Base-by-base conservation (phyloP, 2,329 filamentous ascomycete genomes). In the Ophiostoma pallidulum region DNA sequence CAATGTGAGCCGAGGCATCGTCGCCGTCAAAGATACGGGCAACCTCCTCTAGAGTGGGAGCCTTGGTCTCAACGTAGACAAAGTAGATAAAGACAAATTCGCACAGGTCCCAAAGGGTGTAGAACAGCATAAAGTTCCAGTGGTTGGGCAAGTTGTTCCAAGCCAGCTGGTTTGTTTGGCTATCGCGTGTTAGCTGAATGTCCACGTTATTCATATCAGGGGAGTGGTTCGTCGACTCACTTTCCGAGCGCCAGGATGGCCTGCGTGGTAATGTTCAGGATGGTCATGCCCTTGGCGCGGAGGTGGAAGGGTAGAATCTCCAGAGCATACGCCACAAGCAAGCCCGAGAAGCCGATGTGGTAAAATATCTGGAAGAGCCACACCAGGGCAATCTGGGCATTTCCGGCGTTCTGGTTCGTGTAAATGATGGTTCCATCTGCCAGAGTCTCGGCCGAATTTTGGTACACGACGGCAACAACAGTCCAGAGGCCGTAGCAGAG, bases 11-110 rank as follows among this genome's bases (percentile, higher is more conserved):
- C 12, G 77, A 71, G 18, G 75, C 77, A 29, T 74, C 67, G 24
- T 79, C 74, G 33, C 80, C 82, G 56, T 86, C 82, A 57, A 86
- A 86, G 60, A 86, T 83, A 57, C 76, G 75, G 40, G 81, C 77
- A 52, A 84, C 74, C 60, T 84, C 80, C 60, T 86, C 82, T 1
- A 86, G 76, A 2, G 81, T 85, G 0, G 80, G 78, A 4, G 82
- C 81, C 57, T 77, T 79, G 16, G 82, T 86, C 66, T 87, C 82
- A 48, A 82, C 73, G 60, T 80, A 82, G 61, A 82, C 74, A 67
- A 79, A 78, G 63, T 73, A 81, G 31, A 83, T 77, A 55, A 82
- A 80, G 40, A 75, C 52, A 39, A 82, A 65, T 62, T 82, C 76
- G 57, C 72, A 61, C 40, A 73, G 66, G 59, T 82, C 74, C 78